Evolutionary conservation across 2,329 filamentous ascomycete genomes (phyloP), one percentile per base, ranked within the genome.

Genomic region (Phialophora chinensis): DNA sequence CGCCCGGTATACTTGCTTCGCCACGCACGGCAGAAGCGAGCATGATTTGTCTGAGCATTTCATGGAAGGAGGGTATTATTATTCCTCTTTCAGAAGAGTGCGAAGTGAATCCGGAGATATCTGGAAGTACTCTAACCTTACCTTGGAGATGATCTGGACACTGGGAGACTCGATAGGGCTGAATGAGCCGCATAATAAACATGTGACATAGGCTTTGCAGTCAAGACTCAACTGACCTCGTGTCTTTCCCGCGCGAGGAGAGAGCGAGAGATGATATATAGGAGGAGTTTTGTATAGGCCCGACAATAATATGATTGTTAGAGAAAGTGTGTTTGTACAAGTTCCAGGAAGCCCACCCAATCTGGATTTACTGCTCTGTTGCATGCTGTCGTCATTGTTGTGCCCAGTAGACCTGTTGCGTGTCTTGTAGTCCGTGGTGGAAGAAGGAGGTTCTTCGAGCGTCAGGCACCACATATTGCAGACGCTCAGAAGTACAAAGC

Each of bases 11-110:
- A 56, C 60, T 17, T 63, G 60, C 52, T 63, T 63, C 52, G 60
- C 60, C 10, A 63, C 52, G 12, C 60, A 63, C 47, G 60, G 60
- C 50, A 55, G n/a, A 27, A 27, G 29, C 20, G 52, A 63, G 25
- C 14, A 14, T 29, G 52, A 63, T 33, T n/a, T 63, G n/a, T 63
- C 60, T 10, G 29, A 63, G 38, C 60, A 63, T 57, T 63, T 63
- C 60, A 63, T 63, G 60, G 60, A 63, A 35, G 60, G 50, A 27
- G 60, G 60, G 12, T 63, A 63, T 47, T 63, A 63, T 63, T 63
- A 63, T 33, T 63, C 60, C 1, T 56, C 60, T 17, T 63, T 63
- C 20, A 55, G 35, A 35, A 44, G 60, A 20, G 60, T 44, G 23
- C 11, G n/a, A 12, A 54, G 12, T n/a, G 50, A 50, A n/a, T 12